These are phyloP conservation scores for Pseudogymnoascus sp. DNA, from an alignment of 2,329 filamentous ascomycete species.

Conservation along the genomic window DNA sequence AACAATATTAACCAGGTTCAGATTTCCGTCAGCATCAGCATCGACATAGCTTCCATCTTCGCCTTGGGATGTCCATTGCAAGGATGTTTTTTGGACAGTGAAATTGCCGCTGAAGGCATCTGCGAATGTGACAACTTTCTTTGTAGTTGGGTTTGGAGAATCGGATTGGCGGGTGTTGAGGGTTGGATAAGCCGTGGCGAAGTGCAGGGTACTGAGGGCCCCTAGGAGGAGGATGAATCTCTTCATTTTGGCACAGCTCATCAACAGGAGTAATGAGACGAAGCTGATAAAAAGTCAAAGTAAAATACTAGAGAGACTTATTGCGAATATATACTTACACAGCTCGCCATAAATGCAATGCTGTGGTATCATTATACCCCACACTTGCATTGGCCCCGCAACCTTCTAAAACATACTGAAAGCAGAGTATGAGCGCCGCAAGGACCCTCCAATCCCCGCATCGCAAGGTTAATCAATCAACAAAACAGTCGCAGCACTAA, in stretches of 20 bases:
- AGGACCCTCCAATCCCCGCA: not conserved
- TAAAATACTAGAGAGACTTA: not conserved
- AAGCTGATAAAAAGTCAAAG: not conserved
- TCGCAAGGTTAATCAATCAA: not conserved
- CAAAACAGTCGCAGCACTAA: not conserved
- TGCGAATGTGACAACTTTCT: conserved; percentile 21
- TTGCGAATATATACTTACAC: not conserved
- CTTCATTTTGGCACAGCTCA: not conserved
- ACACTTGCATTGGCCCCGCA: not conserved
- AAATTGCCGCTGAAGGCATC: conserved; percentile 21
- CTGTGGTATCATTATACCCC: not conserved
- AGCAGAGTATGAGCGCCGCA: not conserved
- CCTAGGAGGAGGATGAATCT: not conserved
- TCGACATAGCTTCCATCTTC: conserved; percentile 56
- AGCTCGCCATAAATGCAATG: not conserved
- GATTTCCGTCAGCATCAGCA: conserved; percentile 38
- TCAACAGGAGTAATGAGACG: not conserved
- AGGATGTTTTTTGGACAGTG: conserved; percentile 15
- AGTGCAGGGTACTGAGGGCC: not conserved
- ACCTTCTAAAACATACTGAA: not conserved
- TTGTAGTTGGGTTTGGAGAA: conserved; percentile 3
- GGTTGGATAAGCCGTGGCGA: not conserved
- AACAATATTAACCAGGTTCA: conserved; percentile 54
- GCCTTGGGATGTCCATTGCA: conserved; percentile 47
- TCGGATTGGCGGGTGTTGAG: not conserved